A percentile compares a stretch with the other conserved stretches of the same genome.
Conservation (phyloP, 352 stramenopile genomes). For the Plasmopara halstedii region DNA sequence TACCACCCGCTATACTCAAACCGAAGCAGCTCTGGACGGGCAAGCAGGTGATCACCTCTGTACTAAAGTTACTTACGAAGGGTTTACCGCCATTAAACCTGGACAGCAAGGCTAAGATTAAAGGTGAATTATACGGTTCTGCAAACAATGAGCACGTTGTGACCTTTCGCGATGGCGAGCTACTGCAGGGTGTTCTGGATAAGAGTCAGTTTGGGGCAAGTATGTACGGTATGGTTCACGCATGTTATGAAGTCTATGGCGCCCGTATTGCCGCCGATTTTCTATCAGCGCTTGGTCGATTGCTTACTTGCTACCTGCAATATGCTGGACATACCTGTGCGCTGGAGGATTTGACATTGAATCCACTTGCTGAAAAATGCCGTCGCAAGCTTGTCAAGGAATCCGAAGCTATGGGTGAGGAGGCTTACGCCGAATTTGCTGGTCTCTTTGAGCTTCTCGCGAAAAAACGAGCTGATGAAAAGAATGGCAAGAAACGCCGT, state of each 20-base stretch:
- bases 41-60: conserved; percentile 98
- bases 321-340: conserved; percentile 98
- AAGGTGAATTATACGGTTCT: conserved; percentile 91
- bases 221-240: conserved; percentile 97
- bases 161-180: conserved; percentile 92
- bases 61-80: conserved; percentile 93
- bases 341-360: conserved; percentile 98
- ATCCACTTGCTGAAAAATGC: conserved; percentile 86
- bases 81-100: conserved; percentile 86
- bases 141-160: conserved; percentile 95
- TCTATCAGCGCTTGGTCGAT: conserved; percentile 73
- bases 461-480: conserved; percentile 45
- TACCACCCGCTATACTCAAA: conserved; percentile 97
- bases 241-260: conserved; percentile 90
- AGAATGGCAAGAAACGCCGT: conserved; percentile 56
- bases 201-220: conserved; percentile 98
- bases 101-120: conserved; percentile 96
- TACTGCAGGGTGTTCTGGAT: conserved; percentile 97
- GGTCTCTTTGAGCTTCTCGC: conserved; percentile 62
- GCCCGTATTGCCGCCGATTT: conserved; percentile 76
- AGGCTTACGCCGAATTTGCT: conserved; percentile 81
- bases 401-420: conserved; percentile 70
- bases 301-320: conserved; percentile 98
- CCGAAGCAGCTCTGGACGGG: conserved; percentile 96
- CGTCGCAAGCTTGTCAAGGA: conserved; percentile 86